Evolutionary conservation across 495 filamentous ascomycete genomes (phyloP).

Genomic region (Penicillium robsamsonii): DNA sequence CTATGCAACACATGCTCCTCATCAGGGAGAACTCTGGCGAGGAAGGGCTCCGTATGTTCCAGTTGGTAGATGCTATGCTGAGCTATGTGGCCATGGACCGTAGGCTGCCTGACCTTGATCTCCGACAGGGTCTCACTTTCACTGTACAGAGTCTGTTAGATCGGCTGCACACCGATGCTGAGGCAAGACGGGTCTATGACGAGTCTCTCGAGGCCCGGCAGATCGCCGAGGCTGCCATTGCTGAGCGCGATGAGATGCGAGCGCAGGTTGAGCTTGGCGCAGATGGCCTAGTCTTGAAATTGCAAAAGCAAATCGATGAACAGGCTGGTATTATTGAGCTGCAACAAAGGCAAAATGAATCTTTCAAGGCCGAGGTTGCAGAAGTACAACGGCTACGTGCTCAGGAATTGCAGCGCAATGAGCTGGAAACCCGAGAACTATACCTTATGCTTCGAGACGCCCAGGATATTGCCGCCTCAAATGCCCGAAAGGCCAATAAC

Average conservation of each 20-base stretch:
- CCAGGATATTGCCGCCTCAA: constrained; percentile 88
- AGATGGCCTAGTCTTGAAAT: constrained; percentile 87
- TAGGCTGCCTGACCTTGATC: constrained; percentile 90
- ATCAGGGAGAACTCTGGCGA: constrained; percentile 92
- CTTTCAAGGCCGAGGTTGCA: constrained; percentile 81
- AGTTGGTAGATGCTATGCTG: constrained; percentile 95
- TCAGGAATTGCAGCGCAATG: constrained; percentile 90
- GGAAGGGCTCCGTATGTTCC: constrained; percentile 93
- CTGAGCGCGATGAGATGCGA: constrained; percentile 94
- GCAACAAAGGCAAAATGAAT: constrained; percentile 79
- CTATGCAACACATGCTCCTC: constrained; percentile 90
- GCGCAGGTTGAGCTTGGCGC: constrained; percentile 90
- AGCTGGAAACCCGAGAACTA: constrained; percentile 91
- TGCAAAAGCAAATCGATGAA: constrained; percentile 91
- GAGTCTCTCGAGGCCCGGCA: constrained; percentile 86
- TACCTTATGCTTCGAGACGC: constrained; percentile 99
- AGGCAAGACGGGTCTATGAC: constrained; percentile 86
- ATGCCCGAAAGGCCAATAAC: constrained; percentile 63
- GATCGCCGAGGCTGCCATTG: constrained; percentile 90
- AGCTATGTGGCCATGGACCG: constrained; percentile 99
- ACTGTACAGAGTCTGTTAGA: constrained; percentile 94
- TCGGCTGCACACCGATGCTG: constrained; percentile 92
- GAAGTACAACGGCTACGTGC: constrained; percentile 82
- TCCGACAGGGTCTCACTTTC: constrained; percentile 95
- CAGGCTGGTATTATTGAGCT: constrained; percentile 87